phyloP scores from a whole-genome alignment of 768 basidiomycete genomes.

The Termitomyces sp. region DNA sequence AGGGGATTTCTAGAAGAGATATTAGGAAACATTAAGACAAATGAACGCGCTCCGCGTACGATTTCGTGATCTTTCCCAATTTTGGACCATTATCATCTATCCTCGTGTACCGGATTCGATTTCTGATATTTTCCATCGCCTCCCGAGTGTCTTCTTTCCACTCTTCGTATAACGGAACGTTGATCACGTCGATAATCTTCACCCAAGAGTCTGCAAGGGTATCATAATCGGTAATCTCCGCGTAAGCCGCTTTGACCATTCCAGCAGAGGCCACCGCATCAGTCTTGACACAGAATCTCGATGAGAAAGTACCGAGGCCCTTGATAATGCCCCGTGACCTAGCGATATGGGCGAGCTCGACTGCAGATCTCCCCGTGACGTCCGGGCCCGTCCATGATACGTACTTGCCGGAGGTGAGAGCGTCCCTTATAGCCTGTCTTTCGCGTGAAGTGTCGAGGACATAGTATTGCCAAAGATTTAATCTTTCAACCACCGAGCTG shows the following conservation, averaged over 20 bases:
- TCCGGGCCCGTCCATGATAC: slow-evolving; percentile 57
- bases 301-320: slow-evolving; percentile 54
- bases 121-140: slow-evolving; percentile 69
- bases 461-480: slow-evolving; percentile 92
- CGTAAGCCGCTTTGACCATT: slow-evolving; percentile 64
- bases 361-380: slow-evolving; percentile 51
- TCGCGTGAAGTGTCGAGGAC: slow-evolving; percentile 73
- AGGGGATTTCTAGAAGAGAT: slow-evolving; percentile 58
- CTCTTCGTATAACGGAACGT: slow-evolving; percentile 82
- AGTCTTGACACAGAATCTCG: slow-evolving; percentile 63
- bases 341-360: slow-evolving; percentile 62
- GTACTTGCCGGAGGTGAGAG: slow-evolving; percentile 41
- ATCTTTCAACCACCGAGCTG: slow-evolving; percentile 47
- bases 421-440: slow-evolving; percentile 48
- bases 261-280: slow-evolving; percentile 65
- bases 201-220: slow-evolving; percentile 69
- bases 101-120: slow-evolving; percentile 73
- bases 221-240: slow-evolving; percentile 39
- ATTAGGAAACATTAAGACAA: background rate
- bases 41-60: slow-evolving; percentile 37
- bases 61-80: slow-evolving; percentile 68
- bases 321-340: slow-evolving; percentile 47
- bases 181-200: slow-evolving; percentile 77
- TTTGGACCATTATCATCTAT: slow-evolving; percentile 81
- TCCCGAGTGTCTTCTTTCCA: slow-evolving; percentile 79